Percentiles rank a stretch among this genome's conserved stretches.
Evolutionary conservation across 352 stramenopile genomes (phyloP).

Genomic region (Globisporangium iwayamae): DNA sequence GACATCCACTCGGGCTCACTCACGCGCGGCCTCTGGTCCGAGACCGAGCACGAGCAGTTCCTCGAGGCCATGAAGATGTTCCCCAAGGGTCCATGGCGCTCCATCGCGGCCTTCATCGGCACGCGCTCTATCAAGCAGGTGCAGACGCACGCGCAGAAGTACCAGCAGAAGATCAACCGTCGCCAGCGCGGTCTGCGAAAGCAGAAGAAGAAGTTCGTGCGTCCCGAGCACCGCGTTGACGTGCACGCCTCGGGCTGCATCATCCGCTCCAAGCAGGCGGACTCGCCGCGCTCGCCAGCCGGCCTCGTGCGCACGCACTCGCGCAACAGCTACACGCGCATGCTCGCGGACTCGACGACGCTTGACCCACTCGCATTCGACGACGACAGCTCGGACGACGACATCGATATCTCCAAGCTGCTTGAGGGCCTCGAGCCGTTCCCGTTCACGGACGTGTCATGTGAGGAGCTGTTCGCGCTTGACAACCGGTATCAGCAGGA

Average conservation of each 20-base stretch:
- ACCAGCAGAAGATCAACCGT: slow-evolving; percentile 82
- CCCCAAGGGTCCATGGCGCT: slow-evolving; percentile 66
- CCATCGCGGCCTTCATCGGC: slow-evolving; percentile 69
- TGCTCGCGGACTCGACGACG: slow-evolving; percentile 13
- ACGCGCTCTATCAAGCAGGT: slow-evolving; percentile 83
- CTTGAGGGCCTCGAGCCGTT: slow-evolving; percentile 42
- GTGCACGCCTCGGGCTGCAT: slow-evolving; percentile 61
- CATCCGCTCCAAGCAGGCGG: slow-evolving; percentile 37
- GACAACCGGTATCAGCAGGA: slow-evolving; percentile 54
- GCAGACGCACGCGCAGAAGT: slow-evolving; percentile 85
- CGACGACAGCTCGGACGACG: slow-evolving; percentile 14
- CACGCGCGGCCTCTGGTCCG: slow-evolving; percentile 68
- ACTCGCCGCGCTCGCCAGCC: slow-evolving; percentile 43
- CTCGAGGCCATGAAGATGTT: slow-evolving; percentile 82
- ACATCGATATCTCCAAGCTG: slow-evolving; percentile 29
- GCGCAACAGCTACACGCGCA: slow-evolving; percentile 19
- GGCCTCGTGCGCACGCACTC: slow-evolving; percentile 21
- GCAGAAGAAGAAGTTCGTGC: slow-evolving; percentile 81
- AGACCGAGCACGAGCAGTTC: slow-evolving; percentile 78
- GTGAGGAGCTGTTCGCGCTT: slow-evolving; percentile 35
- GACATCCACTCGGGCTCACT: slow-evolving; percentile 28
- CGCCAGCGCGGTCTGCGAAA: slow-evolving; percentile 76
- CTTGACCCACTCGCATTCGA: background rate
- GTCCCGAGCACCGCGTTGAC: slow-evolving; percentile 72
- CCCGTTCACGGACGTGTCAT: slow-evolving; percentile 41